Base-by-base conservation (phyloP, 331 rosid genomes). In the Pyrus hybrid region DNA sequence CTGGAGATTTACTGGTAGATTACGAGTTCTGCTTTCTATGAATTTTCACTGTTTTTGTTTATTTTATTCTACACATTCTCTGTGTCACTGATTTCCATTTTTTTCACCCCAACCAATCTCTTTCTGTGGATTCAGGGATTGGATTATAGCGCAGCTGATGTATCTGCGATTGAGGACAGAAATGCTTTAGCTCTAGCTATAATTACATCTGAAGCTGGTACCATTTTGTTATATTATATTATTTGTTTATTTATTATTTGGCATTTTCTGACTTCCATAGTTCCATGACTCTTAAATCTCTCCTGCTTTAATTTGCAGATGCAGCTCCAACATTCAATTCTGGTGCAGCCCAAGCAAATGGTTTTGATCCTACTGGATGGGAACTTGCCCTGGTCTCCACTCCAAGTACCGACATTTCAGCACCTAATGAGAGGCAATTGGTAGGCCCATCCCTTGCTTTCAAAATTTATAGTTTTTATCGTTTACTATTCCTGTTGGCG, bases 331-430 rank as follows among this genome's bases (percentile, higher is more conserved):
- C 92, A 70, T 88, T 90, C 79, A 75, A 84, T 73, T 80, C 98
- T 51, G 80, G 77, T 73, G 76, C 88, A 20, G 47, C 79, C 37
- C 97, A 83, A 77, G 71, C 89, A 58, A 90, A 87, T 30, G 90
- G 92, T 79, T 95, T 87, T 83, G 99, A 92, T 83, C 93, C 99
- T 35, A 89, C 92, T 18, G 99, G 99, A 65, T 95, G 99, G 99
- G 99, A 95, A 81, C 91, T 95, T 75, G 98, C 99, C 62, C 84
- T 95, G 76, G 99, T 95, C 76, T 72, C 87, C 80, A 88, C 97
- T 84, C 98, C 99, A 67, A 92, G 99, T 83, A 84, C 73, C 76
- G 76, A 95, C 79, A 90, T 95, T 68, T 95, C 99, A 58, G 58
- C 98, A 76, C 85, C 77, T 77, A 90, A 88, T 43, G 99, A 95